Base-by-base conservation (phyloP, 257 asterid genomes). In the Osmanthus fragrans region DNA sequence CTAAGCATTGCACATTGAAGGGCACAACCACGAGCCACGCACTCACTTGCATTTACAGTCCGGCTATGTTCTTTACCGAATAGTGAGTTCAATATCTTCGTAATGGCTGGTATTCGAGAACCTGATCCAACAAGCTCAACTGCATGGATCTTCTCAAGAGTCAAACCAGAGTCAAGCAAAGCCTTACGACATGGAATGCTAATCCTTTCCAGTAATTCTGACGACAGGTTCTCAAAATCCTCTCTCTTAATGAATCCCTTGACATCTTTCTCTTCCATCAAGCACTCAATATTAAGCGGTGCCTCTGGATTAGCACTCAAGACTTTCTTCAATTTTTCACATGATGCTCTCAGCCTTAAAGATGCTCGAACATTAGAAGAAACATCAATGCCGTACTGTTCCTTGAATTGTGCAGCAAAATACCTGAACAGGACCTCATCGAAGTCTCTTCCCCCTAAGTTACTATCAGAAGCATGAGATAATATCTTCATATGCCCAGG, bases 211-310 rank as follows among this genome's bases (percentile, higher is more conserved):
- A 96, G 75, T 77, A 96, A 86, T 27, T 74, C 84, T 30, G 91
- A 85, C 11, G 98, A 87, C 71, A 96, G 79, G 69, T 79, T 86
- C 89, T 93, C 99, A 84, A 96, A 96, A 75, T 92, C 98, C 18
- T 96, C 98, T 85, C 98, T 90, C 83, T 88, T 93, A 70, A 96
- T 89, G 83, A 84, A 85, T 66, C 99, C 99, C 82, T 82, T 89
- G 58, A 96, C 98, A 74, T 96, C 99, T 84, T 93, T 93, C 87
- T 96, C 99, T 76, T 96, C 99, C 98, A 96, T 96, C 88, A 96
- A 88, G 85, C 99, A 96, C 85, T 96, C 99, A 47, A 96, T 92
- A 84, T 86, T 93, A 72, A 96, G 90, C 5, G 92, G 98, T 56
- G 96, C 98, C 90, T 96, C 98, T 11, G 97, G 84, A 76, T 96